Evolutionary conservation across 2,329 filamentous ascomycete species (phyloP), one percentile per base, ranked within the genome.

Genomic region (Trichoderma lentiforme): DNA sequence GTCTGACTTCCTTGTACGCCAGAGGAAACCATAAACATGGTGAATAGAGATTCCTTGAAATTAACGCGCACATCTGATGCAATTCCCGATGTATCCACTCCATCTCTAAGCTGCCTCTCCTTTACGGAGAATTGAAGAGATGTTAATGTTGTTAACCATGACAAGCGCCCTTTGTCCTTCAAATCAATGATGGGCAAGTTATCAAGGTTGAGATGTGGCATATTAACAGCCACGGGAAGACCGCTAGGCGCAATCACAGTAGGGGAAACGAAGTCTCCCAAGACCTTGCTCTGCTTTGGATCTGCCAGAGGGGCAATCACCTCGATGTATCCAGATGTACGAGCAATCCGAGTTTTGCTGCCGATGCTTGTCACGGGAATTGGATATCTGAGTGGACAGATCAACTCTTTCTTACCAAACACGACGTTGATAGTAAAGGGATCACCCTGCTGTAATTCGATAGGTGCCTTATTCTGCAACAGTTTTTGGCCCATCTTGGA

Each of bases 31-130:
- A 83, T 84, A 74, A 85, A 84, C 76, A 87, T 82, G 39, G 82
- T 82, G 71, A 84, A 84, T 12, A 87, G 68, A 0, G 84, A 83
- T 72, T 86, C 83, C 73, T 87, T 87, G 76, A 87, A 84, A 74
- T 85, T 83, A 65, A 84, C 75, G 0, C 84, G 81, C 4, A 77
- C 71, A 3, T 83, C 79, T 0, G 77, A 53, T 6, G 78, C 72
- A 18, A 81, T 74, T n/a, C 74, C 73, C 24, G 71, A 74, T 1
- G 72, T 72, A 14, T 77, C 71, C 4, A 74, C 70, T 2, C 74
- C 71, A 1, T 81, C 77, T 4, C 84, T 82, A 1, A 83, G 68
- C 3, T 65, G 70, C 69, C 80, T 82, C 74, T 87, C 85, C 15
- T 82, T 80, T 2, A 77, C 53, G 2, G 84, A 85, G 76, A 85